Conservation (phyloP, 2,329 filamentous ascomycete genomes). For the Rugonectria rugulosa region DNA sequence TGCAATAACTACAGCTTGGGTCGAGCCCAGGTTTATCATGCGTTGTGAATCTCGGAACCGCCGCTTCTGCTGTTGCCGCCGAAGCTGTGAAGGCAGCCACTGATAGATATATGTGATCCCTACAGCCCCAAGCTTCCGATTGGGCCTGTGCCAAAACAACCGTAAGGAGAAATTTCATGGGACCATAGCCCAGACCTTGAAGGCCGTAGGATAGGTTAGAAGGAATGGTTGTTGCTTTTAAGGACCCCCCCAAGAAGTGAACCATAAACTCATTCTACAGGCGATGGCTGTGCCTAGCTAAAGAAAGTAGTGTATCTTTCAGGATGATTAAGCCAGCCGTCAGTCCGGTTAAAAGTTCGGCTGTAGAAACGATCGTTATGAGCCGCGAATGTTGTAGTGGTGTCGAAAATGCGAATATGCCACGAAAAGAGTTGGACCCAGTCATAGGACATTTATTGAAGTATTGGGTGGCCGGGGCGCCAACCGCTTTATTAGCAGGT, state of each 20-base stretch:
- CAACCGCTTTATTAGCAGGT: not conserved
- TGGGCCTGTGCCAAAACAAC: conserved; percentile 17
- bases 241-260: not conserved
- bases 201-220: conserved; percentile 7
- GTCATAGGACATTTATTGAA: conserved; percentile 22
- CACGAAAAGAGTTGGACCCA: conserved; percentile 17
- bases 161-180: conserved; percentile 19
- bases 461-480: not conserved
- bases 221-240: not conserved
- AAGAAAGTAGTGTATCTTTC: conserved; percentile 1
- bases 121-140: not conserved
- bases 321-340: conserved; percentile 14
- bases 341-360: not conserved
- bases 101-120: not conserved
- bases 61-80: not conserved
- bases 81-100: not conserved
- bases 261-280: conserved; percentile 8
- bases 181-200: conserved; percentile 26
- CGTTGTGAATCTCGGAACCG: not conserved
- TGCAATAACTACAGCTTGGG: conserved; percentile 24
- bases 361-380: not conserved
- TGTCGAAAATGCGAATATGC: conserved; percentile 3
- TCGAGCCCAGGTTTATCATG: not conserved
- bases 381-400: not conserved
- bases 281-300: conserved; percentile 3